phyloP scores from a whole-genome alignment of 208 protist species.

The Tetramitus jugosus region DNA sequence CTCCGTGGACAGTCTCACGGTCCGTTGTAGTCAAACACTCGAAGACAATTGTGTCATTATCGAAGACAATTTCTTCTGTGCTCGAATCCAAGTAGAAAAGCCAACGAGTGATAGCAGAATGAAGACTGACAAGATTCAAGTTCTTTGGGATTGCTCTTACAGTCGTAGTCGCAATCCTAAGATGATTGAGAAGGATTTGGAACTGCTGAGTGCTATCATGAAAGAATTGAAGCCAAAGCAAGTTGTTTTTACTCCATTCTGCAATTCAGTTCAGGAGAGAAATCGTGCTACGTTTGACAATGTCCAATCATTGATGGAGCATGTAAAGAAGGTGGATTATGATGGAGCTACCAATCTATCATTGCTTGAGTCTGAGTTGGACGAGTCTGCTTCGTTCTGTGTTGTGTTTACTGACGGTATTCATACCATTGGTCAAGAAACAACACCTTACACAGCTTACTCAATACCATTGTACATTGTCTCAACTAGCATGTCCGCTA shows the following conservation, averaged over 20 bases:
- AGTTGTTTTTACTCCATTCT: neutral
- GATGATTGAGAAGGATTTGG: neutral
- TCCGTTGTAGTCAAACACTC: neutral
- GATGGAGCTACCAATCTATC: neutral
- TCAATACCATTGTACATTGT: neutral
- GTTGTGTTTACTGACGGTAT: slow-evolving; percentile 8
- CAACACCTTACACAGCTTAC: neutral
- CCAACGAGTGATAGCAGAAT: neutral
- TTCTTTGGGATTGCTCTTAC: neutral
- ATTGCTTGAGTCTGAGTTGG: neutral
- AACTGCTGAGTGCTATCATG: neutral
- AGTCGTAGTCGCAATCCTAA: neutral
- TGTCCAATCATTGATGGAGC: neutral
- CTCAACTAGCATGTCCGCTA: neutral
- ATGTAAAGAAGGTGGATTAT: neutral
- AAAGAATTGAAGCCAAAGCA: neutral
- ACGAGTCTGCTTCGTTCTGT: neutral
- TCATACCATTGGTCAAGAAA: neutral
- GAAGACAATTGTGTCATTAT: neutral
- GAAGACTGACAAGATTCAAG: neutral
- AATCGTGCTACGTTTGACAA: neutral
- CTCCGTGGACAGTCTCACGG: neutral
- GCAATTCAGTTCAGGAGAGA: neutral
- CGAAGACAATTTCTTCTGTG: neutral
- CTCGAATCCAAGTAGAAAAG: neutral